These are phyloP conservation scores for Triticum aestivum DNA, from an alignment of 176 grass and related monocot genomes.

Conservation along the genomic window DNA sequence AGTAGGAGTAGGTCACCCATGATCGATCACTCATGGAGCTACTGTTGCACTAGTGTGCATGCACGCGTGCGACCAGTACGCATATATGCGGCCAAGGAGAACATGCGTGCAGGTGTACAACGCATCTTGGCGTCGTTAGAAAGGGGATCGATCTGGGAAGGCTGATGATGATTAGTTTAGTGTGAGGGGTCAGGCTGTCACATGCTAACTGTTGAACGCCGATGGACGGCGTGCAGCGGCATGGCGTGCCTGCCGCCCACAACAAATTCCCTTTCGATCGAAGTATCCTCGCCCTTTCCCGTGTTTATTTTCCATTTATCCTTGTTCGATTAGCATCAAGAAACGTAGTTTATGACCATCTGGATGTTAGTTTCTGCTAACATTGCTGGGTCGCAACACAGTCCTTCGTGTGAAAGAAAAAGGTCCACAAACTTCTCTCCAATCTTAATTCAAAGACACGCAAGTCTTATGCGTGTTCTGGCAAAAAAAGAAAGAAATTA, in stretches of 20 bases:
- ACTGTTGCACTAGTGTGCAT: slow-evolving; percentile 17
- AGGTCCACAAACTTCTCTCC: too few species aligned
- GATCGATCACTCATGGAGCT: slow-evolving; percentile 1
- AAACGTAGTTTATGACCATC: slow-evolving; percentile 6
- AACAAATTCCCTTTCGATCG: neutral
- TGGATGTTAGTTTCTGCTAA: neutral
- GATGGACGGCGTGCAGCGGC: slow-evolving; percentile 3
- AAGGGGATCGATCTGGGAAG: neutral
- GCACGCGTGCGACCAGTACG: neutral
- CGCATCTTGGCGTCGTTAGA: neutral
- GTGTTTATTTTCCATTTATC: neutral
- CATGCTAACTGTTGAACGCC: slow-evolving; percentile 29
- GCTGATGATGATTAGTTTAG: slow-evolving; percentile 21
- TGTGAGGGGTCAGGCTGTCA: slow-evolving; percentile 33
- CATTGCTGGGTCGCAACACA: neutral
- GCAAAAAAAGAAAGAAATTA: too few species aligned
- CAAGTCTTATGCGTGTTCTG: too few species aligned
- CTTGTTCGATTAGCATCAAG: neutral
- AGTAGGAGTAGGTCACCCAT: neutral
- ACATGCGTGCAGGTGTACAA: slow-evolving; percentile 13
- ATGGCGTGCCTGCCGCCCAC: neutral
- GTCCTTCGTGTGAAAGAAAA: neutral
- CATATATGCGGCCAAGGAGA: neutral
- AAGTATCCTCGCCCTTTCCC: slow-evolving; percentile 33
- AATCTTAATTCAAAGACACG: too few species aligned